Evolutionary conservation across 2,329 filamentous ascomycete species (phyloP).

Genomic region (Bertia moriformis): DNA sequence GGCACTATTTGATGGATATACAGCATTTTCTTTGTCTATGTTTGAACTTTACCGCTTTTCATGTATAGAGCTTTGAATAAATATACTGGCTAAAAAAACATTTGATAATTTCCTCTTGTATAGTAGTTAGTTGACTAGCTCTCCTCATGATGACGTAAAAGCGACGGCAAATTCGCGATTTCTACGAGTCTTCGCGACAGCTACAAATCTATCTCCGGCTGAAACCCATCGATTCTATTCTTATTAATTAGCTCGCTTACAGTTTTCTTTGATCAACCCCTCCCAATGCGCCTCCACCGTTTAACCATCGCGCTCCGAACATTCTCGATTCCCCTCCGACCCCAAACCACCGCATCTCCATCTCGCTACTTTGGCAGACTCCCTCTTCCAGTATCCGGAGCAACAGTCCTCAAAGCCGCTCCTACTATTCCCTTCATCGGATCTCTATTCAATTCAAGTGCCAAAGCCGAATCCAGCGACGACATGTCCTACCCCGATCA

Average conservation of each 20-base stretch:
- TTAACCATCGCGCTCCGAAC: slow-evolving; percentile 28
- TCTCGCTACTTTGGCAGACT: slow-evolving; percentile 6
- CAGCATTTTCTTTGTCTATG: no score
- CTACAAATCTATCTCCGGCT: slow-evolving; percentile 2
- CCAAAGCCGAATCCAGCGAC: slow-evolving; percentile 30
- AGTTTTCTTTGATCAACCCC: background rate
- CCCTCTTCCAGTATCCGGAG: slow-evolving; percentile 17
- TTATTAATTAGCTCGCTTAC: background rate
- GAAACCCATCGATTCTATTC: background rate
- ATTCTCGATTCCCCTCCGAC: slow-evolving; percentile 28
- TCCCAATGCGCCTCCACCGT: slow-evolving; percentile 15
- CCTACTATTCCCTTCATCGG: slow-evolving; percentile 66
- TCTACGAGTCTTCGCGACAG: background rate
- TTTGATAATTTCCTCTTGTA: no score
- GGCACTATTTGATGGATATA: no score
- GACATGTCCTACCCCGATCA: slow-evolving; percentile 68
- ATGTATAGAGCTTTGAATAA: no score
- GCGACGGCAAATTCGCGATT: slow-evolving; percentile 3
- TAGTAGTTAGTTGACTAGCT: no score
- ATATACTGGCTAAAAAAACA: no score
- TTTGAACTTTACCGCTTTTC: no score
- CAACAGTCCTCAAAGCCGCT: slow-evolving; percentile 43
- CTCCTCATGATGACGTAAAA: slow-evolving; percentile 16
- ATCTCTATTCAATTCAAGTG: slow-evolving; percentile 56
- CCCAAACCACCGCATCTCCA: slow-evolving; percentile 19